Evolutionary conservation across 129 eudicot species (phyloP), one percentile per base, ranked within the genome.

Genomic region (Flaveria robusta): DNA sequence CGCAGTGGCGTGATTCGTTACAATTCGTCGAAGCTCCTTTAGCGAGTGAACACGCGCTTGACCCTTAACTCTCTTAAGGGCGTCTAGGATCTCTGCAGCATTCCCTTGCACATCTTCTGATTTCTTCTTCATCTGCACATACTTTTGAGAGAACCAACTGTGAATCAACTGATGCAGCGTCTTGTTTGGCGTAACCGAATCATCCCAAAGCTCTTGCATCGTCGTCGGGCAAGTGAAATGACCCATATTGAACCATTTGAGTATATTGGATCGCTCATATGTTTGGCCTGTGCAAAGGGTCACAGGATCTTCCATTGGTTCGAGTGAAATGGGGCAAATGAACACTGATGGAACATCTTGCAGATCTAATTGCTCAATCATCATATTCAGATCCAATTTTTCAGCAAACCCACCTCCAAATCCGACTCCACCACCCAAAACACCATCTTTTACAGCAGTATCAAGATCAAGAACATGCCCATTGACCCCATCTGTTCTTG

Each of bases 41-140:
- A 83, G 66, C 43, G 75, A 41, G 10, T 72, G 72, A 41, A 83
- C 83, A 31, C 86, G 81, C 43, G 83, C 83, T n/a, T 83, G 86
- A 45, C 86, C 83, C 69, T 83, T 83, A 5, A 78, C 80, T 23
- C 49, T 74, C 63, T 78, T 83, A 7, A 83, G 46, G 1, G 49
- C 60, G 11, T 79, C 80, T 5, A 83, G 7, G 13, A 73, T 59
- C 77, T 83, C 83, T 4, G 23, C 60, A 0, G 77, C 77, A 69
- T 49, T 73, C 23, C 82, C 86, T 15, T 78, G 77, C 6, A 83
- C 86, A 74, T 83, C 86, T 43, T 83, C 62, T 0, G 83, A 78
- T 34, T 49, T 83, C 37, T 83, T 83, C 83, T 83, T 83, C 83
- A 37, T 51, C 20, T 72, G 67, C 10, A 27, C 2, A 13, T 62